phyloP scores from a whole-genome alignment of 2,329 filamentous ascomycete species.

The Botrytis fragariae region DNA sequence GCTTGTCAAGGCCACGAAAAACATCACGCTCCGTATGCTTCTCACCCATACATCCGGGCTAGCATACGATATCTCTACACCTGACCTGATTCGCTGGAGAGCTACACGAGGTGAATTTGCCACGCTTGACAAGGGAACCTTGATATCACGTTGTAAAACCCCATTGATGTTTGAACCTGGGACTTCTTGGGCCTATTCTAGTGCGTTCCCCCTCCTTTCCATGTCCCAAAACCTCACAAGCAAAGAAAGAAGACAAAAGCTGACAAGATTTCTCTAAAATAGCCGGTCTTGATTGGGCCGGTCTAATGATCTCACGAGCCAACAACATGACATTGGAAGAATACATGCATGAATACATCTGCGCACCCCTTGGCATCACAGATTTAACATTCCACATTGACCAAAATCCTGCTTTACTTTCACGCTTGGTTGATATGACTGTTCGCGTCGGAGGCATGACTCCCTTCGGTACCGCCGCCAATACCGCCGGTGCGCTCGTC shows the following conservation, averaged over 20 bases:
- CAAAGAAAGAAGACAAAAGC: not conserved
- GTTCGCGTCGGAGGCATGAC: constrained; percentile 13
- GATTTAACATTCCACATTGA: constrained; percentile 25
- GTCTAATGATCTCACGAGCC: constrained; percentile 47
- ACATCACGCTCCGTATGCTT: constrained; percentile 35
- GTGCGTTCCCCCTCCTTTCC: constrained; percentile 52
- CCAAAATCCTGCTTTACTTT: constrained; percentile 11
- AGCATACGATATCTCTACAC: constrained; percentile 24
- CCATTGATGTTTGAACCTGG: constrained; percentile 65
- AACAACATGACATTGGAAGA: constrained; percentile 24
- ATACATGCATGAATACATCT: constrained; percentile 30
- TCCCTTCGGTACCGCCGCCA: constrained; percentile 3
- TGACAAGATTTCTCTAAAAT: not conserved
- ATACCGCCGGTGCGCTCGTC: not conserved
- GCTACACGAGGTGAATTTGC: constrained; percentile 20
- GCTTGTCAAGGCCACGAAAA: constrained; percentile 25
- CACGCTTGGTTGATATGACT: constrained; percentile 15
- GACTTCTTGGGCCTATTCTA: constrained; percentile 57
- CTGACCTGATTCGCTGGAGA: constrained; percentile 20
- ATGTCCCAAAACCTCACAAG: not conserved
- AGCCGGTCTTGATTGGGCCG: constrained; percentile 52
- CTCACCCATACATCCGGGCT: constrained; percentile 32
- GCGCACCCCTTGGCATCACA: constrained; percentile 18
- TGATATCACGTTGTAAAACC: not conserved
- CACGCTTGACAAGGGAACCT: not conserved